These are phyloP conservation scores for Serendipita sp. DNA, from an alignment of 768 basidiomycete species.

Conservation along the genomic window DNA sequence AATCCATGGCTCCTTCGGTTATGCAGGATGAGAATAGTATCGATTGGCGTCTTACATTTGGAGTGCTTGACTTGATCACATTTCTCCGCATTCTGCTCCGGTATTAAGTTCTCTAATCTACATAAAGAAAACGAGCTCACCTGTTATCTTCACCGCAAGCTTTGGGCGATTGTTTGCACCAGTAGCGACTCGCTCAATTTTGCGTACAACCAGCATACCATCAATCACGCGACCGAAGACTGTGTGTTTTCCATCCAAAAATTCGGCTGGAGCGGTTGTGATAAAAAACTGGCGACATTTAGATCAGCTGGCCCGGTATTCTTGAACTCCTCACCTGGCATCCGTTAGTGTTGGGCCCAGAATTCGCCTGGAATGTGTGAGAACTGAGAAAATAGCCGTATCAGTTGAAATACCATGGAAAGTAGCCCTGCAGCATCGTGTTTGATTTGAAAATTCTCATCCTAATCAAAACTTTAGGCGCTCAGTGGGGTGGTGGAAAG, in stretches of 20 bases:
- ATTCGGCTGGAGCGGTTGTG: constrained; percentile 87
- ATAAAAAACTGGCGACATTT: constrained; percentile 66
- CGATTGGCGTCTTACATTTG: too few relatives aligned
- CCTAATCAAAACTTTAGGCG: constrained; percentile 28
- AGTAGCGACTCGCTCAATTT: constrained; percentile 87
- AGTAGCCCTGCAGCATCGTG: constrained; percentile 75
- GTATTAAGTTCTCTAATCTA: constrained; percentile 26
- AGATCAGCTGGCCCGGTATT: background rate
- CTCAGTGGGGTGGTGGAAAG: background rate
- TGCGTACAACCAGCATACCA: constrained; percentile 29
- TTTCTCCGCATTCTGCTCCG: constrained; percentile 39
- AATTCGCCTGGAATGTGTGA: constrained; percentile 56
- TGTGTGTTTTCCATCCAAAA: constrained; percentile 89
- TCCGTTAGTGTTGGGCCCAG: constrained; percentile 86
- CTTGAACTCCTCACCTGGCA: constrained; percentile 42
- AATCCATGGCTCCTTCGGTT: constrained; percentile 51
- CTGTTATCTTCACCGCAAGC: constrained; percentile 72
- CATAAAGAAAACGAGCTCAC: constrained; percentile 30
- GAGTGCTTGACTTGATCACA: constrained; percentile 24
- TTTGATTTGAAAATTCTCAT: constrained; percentile 89
- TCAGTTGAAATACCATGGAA: constrained; percentile 59
- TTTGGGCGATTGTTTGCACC: constrained; percentile 84
- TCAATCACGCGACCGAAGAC: constrained; percentile 56
- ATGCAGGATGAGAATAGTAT: constrained; percentile 2
- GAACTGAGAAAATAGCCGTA: background rate